Percentiles rank a stretch among this genome's conserved stretches.
Conservation (phyloP, 352 stramenopile species). For the Lagenidium sp. region DNA sequence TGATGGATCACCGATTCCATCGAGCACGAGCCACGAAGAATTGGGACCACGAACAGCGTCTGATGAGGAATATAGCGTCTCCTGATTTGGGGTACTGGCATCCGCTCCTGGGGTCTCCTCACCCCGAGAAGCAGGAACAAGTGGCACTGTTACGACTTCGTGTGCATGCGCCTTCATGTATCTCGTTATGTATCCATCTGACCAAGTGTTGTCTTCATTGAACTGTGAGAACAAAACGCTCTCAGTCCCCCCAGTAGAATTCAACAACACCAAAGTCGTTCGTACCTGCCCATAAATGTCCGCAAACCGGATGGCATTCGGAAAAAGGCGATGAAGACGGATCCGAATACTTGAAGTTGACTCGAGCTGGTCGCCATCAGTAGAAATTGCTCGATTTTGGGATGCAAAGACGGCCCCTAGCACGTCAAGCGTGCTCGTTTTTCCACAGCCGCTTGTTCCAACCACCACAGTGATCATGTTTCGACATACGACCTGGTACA, state of each 20-base stretch:
- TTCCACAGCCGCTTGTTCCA: slow-evolving; percentile 37
- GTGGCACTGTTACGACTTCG: no score
- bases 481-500: slow-evolving; percentile 36
- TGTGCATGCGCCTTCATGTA: slow-evolving; percentile 54
- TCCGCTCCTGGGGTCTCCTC: no score
- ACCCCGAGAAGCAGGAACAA: no score
- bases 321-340: slow-evolving; percentile 26
- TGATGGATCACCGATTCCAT: slow-evolving; percentile 21
- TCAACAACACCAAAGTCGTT: no score
- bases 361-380: no score
- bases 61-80: no score
- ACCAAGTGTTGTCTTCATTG: slow-evolving; percentile 28
- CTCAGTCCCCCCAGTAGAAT: no score
- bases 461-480: slow-evolving; percentile 36
- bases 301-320: slow-evolving; percentile 26
- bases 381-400: no score
- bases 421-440: slow-evolving; percentile 44
- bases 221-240: no score
- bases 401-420: slow-evolving; percentile 19
- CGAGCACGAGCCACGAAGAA: slow-evolving; percentile 54
- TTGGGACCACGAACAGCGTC: slow-evolving; percentile 6
- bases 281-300: slow-evolving; percentile 48
- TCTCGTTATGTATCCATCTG: slow-evolving; percentile 42
- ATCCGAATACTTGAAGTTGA: neutral
- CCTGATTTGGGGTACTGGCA: no score